phyloP scores from a whole-genome alignment of 768 basidiomycete genomes.

The Termitomyces sp. region DNA sequence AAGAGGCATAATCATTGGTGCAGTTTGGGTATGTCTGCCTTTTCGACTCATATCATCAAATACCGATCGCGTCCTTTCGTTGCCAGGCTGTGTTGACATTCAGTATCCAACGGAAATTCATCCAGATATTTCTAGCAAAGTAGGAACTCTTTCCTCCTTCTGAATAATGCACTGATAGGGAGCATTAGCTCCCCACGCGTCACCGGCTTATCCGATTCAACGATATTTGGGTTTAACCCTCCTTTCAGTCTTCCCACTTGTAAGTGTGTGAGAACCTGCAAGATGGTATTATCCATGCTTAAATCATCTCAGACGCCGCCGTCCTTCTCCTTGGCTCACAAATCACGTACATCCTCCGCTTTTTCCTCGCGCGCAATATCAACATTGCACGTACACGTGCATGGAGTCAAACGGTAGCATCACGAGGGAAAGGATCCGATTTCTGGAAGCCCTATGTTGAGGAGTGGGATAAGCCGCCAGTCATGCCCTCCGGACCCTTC shows the following conservation, averaged over 20 bases:
- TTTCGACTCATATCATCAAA: background rate
- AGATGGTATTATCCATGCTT: background rate
- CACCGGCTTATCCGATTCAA: constrained; percentile 55
- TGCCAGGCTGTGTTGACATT: constrained; percentile 62
- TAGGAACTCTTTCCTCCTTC: constrained; percentile 14
- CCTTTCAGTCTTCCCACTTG: constrained; percentile 72
- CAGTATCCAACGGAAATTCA: constrained; percentile 62
- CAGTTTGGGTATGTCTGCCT: constrained; percentile 52
- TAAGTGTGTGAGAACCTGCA: constrained; percentile 17
- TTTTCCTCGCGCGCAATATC: constrained; percentile 82
- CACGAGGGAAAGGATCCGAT: constrained; percentile 72
- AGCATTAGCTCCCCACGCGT: constrained; percentile 51
- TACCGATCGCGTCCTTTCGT: background rate
- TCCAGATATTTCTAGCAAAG: constrained; percentile 61
- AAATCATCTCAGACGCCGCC: constrained; percentile 53
- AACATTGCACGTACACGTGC: constrained; percentile 71
- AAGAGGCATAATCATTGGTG: constrained; percentile 64
- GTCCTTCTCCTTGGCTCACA: constrained; percentile 70
- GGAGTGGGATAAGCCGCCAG: constrained; percentile 67
- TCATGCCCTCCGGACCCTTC: constrained; percentile 23
- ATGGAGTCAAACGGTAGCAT: constrained; percentile 78
- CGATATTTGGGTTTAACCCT: constrained; percentile 56
- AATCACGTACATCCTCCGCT: constrained; percentile 67
- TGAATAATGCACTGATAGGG: background rate
- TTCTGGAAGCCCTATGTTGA: constrained; percentile 86